These are phyloP conservation scores for Wallacemonas sp. DNA, from an alignment of 208 protist genomes.

Conservation along the genomic window DNA sequence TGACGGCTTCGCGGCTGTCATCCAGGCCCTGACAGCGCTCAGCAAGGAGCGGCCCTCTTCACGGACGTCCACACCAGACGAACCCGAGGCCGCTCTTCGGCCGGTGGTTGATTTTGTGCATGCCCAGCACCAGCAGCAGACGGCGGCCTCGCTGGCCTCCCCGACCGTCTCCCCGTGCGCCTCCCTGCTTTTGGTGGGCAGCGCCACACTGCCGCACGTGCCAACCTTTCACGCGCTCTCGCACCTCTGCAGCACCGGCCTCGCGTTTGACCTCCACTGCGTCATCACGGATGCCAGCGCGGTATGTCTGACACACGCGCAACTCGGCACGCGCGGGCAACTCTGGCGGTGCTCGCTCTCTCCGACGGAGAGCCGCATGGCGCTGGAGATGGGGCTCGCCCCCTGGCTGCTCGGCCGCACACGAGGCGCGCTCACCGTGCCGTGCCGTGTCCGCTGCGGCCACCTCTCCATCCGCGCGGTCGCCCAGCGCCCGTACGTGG, in stretches of 20 bases:
- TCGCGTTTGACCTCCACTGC: conserved; percentile 20
- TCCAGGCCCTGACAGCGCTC: neutral
- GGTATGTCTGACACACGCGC: conserved; percentile 28
- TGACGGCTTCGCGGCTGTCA: neutral
- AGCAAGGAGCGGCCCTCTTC: neutral
- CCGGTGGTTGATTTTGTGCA: conserved; percentile 1
- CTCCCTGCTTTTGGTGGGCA: conserved; percentile 31
- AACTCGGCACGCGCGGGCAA: neutral
- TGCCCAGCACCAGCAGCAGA: neutral
- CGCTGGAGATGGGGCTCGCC: conserved; percentile 39
- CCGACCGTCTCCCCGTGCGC: neutral
- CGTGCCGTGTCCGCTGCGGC: conserved; percentile 19
- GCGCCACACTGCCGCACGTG: conserved; percentile 19
- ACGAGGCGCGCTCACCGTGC: neutral
- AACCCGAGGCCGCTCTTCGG: neutral
- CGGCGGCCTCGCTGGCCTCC: neutral
- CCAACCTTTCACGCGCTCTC: conserved; percentile 30
- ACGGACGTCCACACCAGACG: no score
- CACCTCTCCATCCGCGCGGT: conserved; percentile 9
- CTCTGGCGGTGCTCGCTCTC: conserved; percentile 47
- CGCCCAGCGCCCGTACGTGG: conserved; percentile 35
- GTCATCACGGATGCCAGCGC: conserved; percentile 29
- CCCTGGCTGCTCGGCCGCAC: conserved; percentile 17
- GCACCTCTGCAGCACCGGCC: conserved; percentile 2
- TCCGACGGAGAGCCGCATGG: conserved; percentile 34